These are phyloP conservation scores for Actinomucor elegans DNA, from an alignment of 371 early-diverging fungal species.

Conservation along the genomic window DNA sequence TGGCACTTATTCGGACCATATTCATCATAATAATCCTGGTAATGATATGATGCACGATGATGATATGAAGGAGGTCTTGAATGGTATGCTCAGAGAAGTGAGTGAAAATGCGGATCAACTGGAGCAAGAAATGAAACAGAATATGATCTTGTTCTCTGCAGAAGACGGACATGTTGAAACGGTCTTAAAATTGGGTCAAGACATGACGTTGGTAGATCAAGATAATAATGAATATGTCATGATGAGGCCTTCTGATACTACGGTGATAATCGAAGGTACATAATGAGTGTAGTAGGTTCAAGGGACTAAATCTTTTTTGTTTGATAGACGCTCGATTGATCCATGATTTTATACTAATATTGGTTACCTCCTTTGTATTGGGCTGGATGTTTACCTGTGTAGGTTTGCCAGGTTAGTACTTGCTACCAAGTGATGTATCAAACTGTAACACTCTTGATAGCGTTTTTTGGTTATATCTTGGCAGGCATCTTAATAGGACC, in stretches of 20 bases:
- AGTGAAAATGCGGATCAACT: conserved; percentile 48
- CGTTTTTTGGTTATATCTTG: conserved; percentile 65
- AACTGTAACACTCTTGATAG: conserved; percentile 6
- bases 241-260: conserved; percentile 54
- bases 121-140: conserved; percentile 48
- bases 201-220: conserved; percentile 46
- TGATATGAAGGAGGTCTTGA: conserved; percentile 37
- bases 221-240: conserved; percentile 59
- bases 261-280: conserved; percentile 52
- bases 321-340: conserved; percentile 49
- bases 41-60: conserved; percentile 9
- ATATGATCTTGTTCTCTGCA: conserved; percentile 26
- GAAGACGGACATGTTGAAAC: conserved; percentile 46
- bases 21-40: background rate
- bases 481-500: conserved; percentile 62
- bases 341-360: conserved; percentile 55
- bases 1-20: conserved; percentile 4
- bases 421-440: background rate
- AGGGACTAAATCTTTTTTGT: background rate
- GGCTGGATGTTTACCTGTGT: conserved; percentile 48
- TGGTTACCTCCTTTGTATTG: conserved; percentile 47
- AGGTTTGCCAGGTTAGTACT: conserved; percentile 45
- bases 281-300: background rate
- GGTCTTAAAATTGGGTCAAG: conserved; percentile 36
- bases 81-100: conserved; percentile 50